These are phyloP conservation scores for Trichoderma hamatum DNA, from an alignment of 2,329 filamentous ascomycete species.

Conservation along the genomic window DNA sequence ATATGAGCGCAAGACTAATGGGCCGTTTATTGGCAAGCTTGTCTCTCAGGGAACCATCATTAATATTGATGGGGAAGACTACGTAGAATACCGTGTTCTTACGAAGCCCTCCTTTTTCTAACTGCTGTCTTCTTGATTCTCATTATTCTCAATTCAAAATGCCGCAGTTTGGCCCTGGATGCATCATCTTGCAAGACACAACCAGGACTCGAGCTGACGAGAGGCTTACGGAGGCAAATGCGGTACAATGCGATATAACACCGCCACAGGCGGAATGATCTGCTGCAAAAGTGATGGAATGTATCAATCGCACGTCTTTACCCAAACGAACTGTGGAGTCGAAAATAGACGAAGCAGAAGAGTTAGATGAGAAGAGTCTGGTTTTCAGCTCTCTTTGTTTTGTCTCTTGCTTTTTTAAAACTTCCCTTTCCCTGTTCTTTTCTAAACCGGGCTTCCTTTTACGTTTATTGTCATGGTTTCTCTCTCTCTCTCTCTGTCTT, in stretches of 20 bases:
- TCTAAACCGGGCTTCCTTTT: neutral
- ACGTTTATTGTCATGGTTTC: neutral
- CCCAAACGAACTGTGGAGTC: neutral
- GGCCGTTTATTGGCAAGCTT: conserved; percentile 65
- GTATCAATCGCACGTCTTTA: neutral
- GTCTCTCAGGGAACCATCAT: conserved; percentile 64
- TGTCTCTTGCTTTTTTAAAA: neutral
- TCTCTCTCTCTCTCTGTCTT: neutral
- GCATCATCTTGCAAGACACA: neutral
- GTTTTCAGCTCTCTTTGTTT: neutral
- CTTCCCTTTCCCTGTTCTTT: neutral
- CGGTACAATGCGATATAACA: neutral
- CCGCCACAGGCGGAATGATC: neutral
- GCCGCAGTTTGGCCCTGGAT: neutral
- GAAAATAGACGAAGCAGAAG: neutral
- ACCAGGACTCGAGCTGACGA: neutral
- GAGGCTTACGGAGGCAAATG: neutral
- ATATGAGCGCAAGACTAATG: conserved; percentile 63
- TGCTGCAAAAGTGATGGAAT: neutral
- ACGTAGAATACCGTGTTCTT: conserved; percentile 67
- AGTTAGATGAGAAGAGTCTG: neutral
- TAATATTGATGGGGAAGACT: conserved; percentile 68
- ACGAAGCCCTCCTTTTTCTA: conserved; percentile 66
- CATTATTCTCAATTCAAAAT: neutral
- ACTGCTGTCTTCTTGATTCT: neutral